Evolutionary conservation across 305 asterid species (phyloP), one percentile per base, ranked within the genome.

Genomic region (Ajuga reptans): DNA sequence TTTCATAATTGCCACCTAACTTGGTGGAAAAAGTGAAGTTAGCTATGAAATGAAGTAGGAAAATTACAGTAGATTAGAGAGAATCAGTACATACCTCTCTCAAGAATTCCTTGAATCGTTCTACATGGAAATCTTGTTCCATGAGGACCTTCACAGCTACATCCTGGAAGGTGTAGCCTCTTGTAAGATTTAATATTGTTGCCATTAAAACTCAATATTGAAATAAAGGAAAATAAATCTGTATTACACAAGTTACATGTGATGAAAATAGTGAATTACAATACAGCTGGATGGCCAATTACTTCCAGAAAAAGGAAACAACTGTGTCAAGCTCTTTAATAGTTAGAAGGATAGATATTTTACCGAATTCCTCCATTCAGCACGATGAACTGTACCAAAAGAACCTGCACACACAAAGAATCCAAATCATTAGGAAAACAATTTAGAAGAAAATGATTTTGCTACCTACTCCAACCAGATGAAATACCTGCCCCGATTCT

Each of bases 351-450:
- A 75, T 24, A 62, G 61, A 77, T 68, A 46, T 69, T 95, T 85
- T 89, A 91, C 96, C 59, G 84, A 84, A 65, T 86, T 95, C 83
- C 89, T 83, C 97, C 97, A 91, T 72, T 89, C 97, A 75, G 96
- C 97, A 78, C 90, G 97, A 61, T 84, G 91, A 68, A 91, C 97
- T 1, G 85, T 84, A 68, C 97, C 97, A 91, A 91, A 91, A 70
- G 97, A 91, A 75, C 97, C 97, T 91, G 84, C 74, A 72, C 72
- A 59, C 36, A 18, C 66, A 72, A 59, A 62, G 8, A 16, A 71
- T 46, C 29, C 60, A 75, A 62, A 18, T 46, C 51, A 73, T 68
- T 74, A 62, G 72, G 74, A 63, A 71, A 69, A 50, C 68, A 49
- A 42, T 54, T 56, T 54, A 70, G 53, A 77, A 52, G 65, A 64